Conservation (phyloP, 2,329 filamentous ascomycete species). For the Ceratocystis diversiconidia region DNA sequence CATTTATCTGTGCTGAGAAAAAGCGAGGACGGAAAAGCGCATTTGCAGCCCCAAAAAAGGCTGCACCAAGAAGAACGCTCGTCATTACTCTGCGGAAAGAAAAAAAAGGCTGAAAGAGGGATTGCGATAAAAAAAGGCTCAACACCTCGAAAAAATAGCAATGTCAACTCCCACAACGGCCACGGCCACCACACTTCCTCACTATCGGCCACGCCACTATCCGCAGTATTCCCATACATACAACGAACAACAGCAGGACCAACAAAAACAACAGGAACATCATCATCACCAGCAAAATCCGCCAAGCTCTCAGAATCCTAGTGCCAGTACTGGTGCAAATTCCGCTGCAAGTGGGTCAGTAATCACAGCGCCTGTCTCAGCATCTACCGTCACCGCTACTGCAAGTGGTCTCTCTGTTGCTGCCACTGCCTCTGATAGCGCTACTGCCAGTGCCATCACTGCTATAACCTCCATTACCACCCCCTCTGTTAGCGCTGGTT, state of each 20-base stretch:
- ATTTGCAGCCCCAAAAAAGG: slow-evolving; percentile 2
- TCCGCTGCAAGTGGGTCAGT: slow-evolving; percentile 1
- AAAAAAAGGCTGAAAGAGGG: neutral
- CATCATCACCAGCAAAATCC: slow-evolving; percentile 4
- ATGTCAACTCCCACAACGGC: slow-evolving; percentile 77
- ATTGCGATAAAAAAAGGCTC: neutral
- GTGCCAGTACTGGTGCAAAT: neutral
- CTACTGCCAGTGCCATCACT: slow-evolving; percentile 49
- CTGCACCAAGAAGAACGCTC: neutral
- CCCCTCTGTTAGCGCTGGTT: slow-evolving; percentile 25
- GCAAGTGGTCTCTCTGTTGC: neutral
- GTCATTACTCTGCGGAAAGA: neutral
- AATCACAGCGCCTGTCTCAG: slow-evolving; percentile 5
- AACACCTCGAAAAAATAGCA: slow-evolving; percentile 16
- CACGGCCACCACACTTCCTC: slow-evolving; percentile 40
- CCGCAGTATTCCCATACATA: slow-evolving; percentile 23
- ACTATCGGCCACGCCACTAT: slow-evolving; percentile 51
- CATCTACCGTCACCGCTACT: neutral
- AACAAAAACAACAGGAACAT: neutral
- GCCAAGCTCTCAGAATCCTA: neutral
- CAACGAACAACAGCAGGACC: slow-evolving; percentile 8
- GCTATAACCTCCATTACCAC: slow-evolving; percentile 26
- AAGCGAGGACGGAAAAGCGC: slow-evolving; percentile 5
- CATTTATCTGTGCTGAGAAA: slow-evolving; percentile 1
- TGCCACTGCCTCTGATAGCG: slow-evolving; percentile 26